Conservation (phyloP, 2,329 filamentous ascomycete species). For the Xylariaceae sp. region DNA sequence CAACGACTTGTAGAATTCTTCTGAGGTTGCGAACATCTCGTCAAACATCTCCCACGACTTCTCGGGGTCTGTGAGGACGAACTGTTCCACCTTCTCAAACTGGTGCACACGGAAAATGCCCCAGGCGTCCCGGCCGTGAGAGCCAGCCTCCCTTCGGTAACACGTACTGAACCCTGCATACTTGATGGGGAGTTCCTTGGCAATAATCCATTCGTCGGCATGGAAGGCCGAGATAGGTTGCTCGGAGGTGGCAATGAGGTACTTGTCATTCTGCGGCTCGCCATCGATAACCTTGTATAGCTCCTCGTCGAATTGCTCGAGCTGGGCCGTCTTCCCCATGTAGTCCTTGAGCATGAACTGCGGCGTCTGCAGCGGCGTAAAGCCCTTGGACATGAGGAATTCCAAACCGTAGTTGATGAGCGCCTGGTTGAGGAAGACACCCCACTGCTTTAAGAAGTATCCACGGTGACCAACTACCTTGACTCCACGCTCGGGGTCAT, state of each 20-base stretch:
- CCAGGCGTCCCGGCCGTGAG: constrained; percentile 91
- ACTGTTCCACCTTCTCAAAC: constrained; percentile 76
- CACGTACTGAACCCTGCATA: constrained; percentile 91
- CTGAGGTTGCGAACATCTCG: constrained; percentile 82
- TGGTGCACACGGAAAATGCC: constrained; percentile 97
- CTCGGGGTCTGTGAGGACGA: constrained; percentile 67
- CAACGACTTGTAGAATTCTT: constrained; percentile 92
- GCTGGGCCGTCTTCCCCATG: constrained; percentile 97
- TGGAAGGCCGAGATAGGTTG: constrained; percentile 93
- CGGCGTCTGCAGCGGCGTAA: constrained; percentile 78
- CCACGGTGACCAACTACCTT: constrained; percentile 94
- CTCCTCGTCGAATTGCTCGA: constrained; percentile 96
- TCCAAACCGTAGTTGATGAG: constrained; percentile 93
- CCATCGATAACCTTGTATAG: constrained; percentile 94
- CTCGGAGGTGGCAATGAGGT: constrained; percentile 75
- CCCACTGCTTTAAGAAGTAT: constrained; percentile 87
- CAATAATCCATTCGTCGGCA: constrained; percentile 86
- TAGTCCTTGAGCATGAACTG: constrained; percentile 93
- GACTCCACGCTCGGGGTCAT: constrained; percentile 86
- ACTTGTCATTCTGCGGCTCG: constrained; percentile 84
- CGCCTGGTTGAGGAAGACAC: constrained; percentile 86
- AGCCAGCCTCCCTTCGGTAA: constrained; percentile 92
- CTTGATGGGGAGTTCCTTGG: constrained; percentile 84
- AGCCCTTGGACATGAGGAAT: constrained; percentile 77
- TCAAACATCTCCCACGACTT: constrained; percentile 93